A percentile compares a stretch with the other conserved stretches of the same genome.
phyloP scores from a whole-genome alignment of 768 basidiomycete species.

The Tylopilus vinaceipallidus region DNA sequence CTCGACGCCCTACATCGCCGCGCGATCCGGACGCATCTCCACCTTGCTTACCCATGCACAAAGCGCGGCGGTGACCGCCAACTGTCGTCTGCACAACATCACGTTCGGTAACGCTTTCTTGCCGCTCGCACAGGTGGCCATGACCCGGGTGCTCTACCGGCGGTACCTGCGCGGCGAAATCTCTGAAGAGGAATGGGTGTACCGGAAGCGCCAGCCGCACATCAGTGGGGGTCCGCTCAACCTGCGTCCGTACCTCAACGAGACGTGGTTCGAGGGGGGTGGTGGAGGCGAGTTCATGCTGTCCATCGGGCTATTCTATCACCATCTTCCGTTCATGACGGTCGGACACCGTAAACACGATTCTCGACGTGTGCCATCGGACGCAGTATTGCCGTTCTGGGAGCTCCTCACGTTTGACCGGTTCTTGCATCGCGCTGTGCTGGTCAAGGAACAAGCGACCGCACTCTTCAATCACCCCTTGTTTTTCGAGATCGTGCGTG shows the following conservation, averaged over 20 bases:
- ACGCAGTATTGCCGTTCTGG: constrained; percentile 37
- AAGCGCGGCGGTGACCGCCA: constrained; percentile 32
- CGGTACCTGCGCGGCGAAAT: constrained; percentile 49
- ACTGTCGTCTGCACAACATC: constrained; percentile 41
- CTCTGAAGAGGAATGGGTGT: constrained; percentile 49
- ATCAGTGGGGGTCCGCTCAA: too few relatives aligned
- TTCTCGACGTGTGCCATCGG: not conserved
- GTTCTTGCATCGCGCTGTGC: constrained; percentile 44
- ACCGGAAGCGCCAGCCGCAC: constrained; percentile 26
- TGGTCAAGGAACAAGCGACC: constrained; percentile 37
- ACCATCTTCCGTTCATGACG: constrained; percentile 49
- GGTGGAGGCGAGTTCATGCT: constrained; percentile 44
- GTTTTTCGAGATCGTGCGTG: constrained; percentile 40
- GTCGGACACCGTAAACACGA: constrained; percentile 16
- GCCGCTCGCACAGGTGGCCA: constrained; percentile 50
- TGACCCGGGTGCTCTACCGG: constrained; percentile 49
- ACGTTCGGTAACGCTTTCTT: constrained; percentile 53
- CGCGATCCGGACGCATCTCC: constrained; percentile 30
- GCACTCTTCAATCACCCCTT: constrained; percentile 43
- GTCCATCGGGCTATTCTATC: constrained; percentile 42
- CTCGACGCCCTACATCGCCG: constrained; percentile 35
- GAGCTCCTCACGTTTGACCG: constrained; percentile 44
- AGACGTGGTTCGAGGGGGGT: constrained; percentile 43
- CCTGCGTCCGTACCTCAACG: constrained; percentile 45
- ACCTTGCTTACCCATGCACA: constrained; percentile 29